Evolutionary conservation across 2,329 filamentous ascomycete species (phyloP).

Genomic region (Sclerotinia subarctica): DNA sequence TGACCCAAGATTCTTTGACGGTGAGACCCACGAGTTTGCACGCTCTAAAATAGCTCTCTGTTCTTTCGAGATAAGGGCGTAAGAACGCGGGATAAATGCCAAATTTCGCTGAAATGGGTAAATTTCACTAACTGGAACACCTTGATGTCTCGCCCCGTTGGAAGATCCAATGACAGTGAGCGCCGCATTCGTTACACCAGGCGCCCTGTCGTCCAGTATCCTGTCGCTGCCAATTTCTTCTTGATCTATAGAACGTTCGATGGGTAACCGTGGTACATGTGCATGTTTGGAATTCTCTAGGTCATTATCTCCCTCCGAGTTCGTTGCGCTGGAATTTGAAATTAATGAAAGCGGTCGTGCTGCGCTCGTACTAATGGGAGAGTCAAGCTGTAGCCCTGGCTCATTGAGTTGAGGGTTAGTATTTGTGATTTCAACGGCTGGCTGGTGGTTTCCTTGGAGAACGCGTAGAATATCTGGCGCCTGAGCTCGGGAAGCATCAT

Average conservation of each 20-base stretch:
- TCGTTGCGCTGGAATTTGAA: not conserved
- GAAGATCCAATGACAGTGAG: not conserved
- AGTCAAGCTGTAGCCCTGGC: not conserved
- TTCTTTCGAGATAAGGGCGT: constrained; percentile 47
- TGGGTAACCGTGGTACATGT: not conserved
- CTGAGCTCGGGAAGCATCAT: not conserved
- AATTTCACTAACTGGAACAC: not conserved
- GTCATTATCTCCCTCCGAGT: not conserved
- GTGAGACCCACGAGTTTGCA: constrained; percentile 41
- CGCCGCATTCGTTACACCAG: not conserved
- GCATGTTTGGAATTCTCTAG: not conserved
- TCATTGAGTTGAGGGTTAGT: not conserved
- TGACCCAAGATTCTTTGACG: constrained; percentile 27
- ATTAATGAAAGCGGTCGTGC: not conserved
- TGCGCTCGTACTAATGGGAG: not conserved
- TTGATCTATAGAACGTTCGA: not conserved
- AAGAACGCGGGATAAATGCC: constrained; percentile 40
- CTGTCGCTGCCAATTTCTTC: not conserved
- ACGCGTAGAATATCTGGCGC: not conserved
- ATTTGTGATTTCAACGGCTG: constrained; percentile 22
- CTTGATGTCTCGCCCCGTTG: no score
- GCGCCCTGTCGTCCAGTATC: not conserved
- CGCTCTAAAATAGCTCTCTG: constrained; percentile 50
- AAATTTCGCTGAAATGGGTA: constrained; percentile 31
- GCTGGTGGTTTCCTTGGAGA: not conserved